Conservation (phyloP, 768 basidiomycete genomes). For the Leccinellum luteum region DNA sequence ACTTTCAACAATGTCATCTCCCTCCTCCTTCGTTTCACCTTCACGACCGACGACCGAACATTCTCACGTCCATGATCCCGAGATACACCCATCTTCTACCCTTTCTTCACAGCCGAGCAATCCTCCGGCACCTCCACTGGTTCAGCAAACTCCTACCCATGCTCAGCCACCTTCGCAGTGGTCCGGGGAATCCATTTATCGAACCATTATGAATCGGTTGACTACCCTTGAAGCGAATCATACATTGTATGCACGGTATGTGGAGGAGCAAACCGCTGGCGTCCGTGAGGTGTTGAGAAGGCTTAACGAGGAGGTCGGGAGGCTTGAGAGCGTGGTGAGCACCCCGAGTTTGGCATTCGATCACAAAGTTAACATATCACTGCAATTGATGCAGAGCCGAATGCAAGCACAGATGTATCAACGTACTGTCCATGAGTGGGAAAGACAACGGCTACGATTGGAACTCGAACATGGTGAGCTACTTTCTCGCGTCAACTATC, state of each 20-base stretch:
- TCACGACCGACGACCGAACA: conserved; percentile 1
- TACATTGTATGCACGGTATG: conserved; percentile 78
- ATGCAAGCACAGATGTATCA: conserved; percentile 68
- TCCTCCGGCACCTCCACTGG: not conserved
- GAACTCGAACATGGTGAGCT: conserved; percentile 73
- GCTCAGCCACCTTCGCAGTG: conserved; percentile 13
- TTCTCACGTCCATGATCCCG: conserved; percentile 4
- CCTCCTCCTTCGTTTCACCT: conserved; percentile 1
- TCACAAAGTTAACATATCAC: not conserved
- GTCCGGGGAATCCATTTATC: conserved; percentile 87
- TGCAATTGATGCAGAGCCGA: conserved; percentile 45
- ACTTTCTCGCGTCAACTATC: conserved; percentile 63
- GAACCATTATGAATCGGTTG: conserved; percentile 93
- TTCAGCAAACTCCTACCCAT: conserved; percentile 7
- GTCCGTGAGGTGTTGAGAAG: conserved; percentile 73
- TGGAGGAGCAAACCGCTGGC: conserved; percentile 82
- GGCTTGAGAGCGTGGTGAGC: conserved; percentile 73
- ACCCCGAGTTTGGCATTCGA: not conserved
- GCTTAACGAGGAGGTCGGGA: conserved; percentile 74
- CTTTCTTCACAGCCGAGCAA: conserved; percentile 10
- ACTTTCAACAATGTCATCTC: conserved; percentile 10
- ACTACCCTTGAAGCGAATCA: conserved; percentile 83
- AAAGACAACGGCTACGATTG: conserved; percentile 59
- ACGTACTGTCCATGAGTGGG: conserved; percentile 64
- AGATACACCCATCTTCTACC: not conserved